Evolutionary conservation across 164 flowering plant genomes (phyloP), one percentile per base, ranked within the genome.

Genomic region (Echeveria elegans): DNA sequence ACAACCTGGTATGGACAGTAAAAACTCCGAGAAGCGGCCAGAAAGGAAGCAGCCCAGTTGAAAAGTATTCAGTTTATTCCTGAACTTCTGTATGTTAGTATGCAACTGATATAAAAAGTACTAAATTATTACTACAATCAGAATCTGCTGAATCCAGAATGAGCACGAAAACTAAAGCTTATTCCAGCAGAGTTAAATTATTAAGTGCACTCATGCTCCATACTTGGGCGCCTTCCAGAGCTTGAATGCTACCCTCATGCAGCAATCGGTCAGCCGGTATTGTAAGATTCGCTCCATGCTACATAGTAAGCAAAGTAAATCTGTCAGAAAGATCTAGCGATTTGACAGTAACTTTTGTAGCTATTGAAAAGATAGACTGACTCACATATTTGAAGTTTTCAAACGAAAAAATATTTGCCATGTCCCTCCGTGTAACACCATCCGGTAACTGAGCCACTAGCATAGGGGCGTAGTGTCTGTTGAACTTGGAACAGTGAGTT

Each of bases 221-320:
- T 87, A 87, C 65, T 94, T 94, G 45, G 97, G 97, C 47, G 98
- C 95, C 82, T 91, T 94, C 97, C 97, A 94, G 19, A 94, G 86
- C 84, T 94, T 94, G 72, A 91, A 94, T 7, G 99, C 99, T 24
- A 94, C 76, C n/a, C 73, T 94, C 97, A 67, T 89, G 90, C 72
- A 91, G 63, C 76, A 94, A 88, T 67, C 98, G 76, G 63, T 89
- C 95, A 0, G 89, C 96, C 48, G 92, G 96, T 75, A 87, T 89
- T 10, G 77, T 79, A 14, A 91, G 90, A 70, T 81, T 86, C 45
- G 83, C 85, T 37, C 96, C 83, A 61, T 66, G 73, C 98, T 94
- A 86, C 80, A 77, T 45, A n/a, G n/a, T n/a, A 28, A 65, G 37
- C 41, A 30, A 52, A 52, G 10, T 2, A 24, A n/a, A 52, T 52